Percentiles rank a stretch among this genome's conserved stretches.
phyloP scores from a whole-genome alignment of 1,139 yeast genomes.

The Pichia sp. region DNA sequence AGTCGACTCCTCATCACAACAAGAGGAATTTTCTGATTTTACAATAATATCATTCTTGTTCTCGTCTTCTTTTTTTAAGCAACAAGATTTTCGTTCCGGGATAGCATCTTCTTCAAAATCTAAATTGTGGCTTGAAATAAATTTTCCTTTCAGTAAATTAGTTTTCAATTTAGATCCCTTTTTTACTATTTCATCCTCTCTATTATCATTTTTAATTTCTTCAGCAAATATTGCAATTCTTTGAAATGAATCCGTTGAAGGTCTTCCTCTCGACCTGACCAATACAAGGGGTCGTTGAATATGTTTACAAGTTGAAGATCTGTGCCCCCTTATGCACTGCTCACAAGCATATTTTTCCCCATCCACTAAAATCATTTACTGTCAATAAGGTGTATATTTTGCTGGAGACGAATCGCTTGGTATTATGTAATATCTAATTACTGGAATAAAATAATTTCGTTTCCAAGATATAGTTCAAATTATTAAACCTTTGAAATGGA shows the following conservation, averaged over 20 bases:
- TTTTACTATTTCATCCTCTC: conserved; percentile 5
- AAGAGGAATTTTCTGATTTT: background rate
- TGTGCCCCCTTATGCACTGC: conserved; percentile 87
- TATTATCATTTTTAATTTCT: conserved; percentile 22
- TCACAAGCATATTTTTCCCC: conserved; percentile 86
- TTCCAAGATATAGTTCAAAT: no score
- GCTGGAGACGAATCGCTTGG: no score
- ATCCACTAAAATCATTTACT: conserved; percentile 74
- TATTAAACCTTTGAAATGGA: no score
- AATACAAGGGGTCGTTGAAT: conserved; percentile 71
- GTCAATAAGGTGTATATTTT: background rate
- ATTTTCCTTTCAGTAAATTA: conserved; percentile 7
- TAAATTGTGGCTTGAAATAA: background rate
- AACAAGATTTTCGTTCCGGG: background rate
- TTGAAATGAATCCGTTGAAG: conserved; percentile 47
- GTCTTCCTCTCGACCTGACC: conserved; percentile 87
- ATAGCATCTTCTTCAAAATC: background rate
- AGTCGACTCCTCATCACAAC: background rate
- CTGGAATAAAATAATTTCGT: no score
- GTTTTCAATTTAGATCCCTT: conserved; percentile 4
- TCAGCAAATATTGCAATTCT: conserved; percentile 56
- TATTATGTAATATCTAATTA: no score
- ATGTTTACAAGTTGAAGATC: conserved; percentile 84
- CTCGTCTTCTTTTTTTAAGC: background rate
- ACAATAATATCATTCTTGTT: no score